Base-by-base conservation (phyloP, 2,329 filamentous ascomycete genomes). In the Penicillium sp. region DNA sequence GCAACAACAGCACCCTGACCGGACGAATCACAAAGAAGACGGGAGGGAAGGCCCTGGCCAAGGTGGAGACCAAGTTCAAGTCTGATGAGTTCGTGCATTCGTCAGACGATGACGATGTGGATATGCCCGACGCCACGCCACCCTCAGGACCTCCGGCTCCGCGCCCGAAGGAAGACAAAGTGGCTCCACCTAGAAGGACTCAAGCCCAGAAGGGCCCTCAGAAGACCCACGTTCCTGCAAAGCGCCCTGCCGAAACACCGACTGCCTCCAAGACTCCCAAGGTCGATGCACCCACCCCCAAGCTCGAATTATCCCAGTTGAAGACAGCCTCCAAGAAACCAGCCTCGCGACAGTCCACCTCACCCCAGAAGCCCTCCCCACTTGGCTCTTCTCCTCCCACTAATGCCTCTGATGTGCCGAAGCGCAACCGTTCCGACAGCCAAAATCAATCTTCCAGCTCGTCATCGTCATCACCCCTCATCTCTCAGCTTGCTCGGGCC, bases 301-400 rank as follows among this genome's bases (percentile, higher is more conserved):
- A 70, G 48, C 27, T 66, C 24, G 69, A 69, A 48, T 37, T 64
- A 21, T 60, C 65, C 24, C 65, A 68, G 51, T 33, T 64, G 14
- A 75, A 76, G 58, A 66, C 72, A 43, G 67, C 74, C 35, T 68
- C 70, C 14, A 74, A 76, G 57, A 67, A 73, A 43, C 68, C 71
- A 16, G 65, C 69, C 71, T 77, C 70, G 55, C 76, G 68, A 60
- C 70, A 65, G 49, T 76, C 74, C 22, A 85, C 77, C 58, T 84
- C 83, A 43, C 83, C 85, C 1, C 82, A 81, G 66, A 87, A 87
- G 52, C 84, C 84, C 2, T 87, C 85, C 16, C 84, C 84, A 13
- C 79, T 87, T 11, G 84, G 82, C 10, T 84, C 83, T 7, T 86
- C 85, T 2, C 83, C 84, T 22, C 84, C 84, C 6, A 80, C 84